Conservation (phyloP, 257 asterid species). For the Avicennia marina region DNA sequence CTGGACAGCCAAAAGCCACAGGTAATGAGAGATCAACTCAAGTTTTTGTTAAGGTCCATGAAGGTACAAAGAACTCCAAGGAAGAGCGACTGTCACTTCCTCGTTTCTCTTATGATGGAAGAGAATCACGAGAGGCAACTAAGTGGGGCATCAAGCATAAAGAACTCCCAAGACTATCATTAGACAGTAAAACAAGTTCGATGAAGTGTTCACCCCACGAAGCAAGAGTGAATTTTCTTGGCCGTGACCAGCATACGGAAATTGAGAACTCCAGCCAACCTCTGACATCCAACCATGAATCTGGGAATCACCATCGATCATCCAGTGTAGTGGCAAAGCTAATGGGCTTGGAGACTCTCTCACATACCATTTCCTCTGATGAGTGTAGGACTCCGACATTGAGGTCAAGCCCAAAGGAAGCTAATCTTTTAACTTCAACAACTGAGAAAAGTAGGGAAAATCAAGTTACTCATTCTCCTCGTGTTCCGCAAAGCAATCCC, state of each 20-base stretch:
- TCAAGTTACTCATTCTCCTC: constrained; percentile 30
- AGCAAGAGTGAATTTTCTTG: constrained; percentile 43
- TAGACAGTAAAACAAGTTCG: constrained; percentile 74
- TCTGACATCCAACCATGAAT: constrained; percentile 31
- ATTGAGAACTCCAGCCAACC: constrained; percentile 24
- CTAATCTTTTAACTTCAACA: constrained; percentile 23
- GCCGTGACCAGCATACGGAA: constrained; percentile 33
- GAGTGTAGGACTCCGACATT: constrained; percentile 30
- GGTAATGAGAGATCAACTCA: constrained; percentile 17
- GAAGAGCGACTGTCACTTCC: constrained; percentile 44
- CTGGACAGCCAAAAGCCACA: constrained; percentile 32
- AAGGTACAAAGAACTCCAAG: constrained; percentile 30
- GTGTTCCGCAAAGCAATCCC: constrained; percentile 31
- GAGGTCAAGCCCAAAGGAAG: constrained; percentile 29
- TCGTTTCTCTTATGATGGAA: constrained; percentile 81
- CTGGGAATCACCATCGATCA: constrained; percentile 44
- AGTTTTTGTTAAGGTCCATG: constrained; percentile 32
- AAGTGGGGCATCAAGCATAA: constrained; percentile 43
- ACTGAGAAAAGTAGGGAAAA: constrained; percentile 33
- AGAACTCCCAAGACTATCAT: constrained; percentile 78
- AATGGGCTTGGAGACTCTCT: constrained; percentile 82
- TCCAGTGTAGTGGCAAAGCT: constrained; percentile 78
- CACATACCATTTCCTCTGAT: constrained; percentile 36
- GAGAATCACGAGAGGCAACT: constrained; percentile 53
- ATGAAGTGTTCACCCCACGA: constrained; percentile 41